Conservation (phyloP, 768 basidiomycete species). For the Mycena epipterygia region DNA sequence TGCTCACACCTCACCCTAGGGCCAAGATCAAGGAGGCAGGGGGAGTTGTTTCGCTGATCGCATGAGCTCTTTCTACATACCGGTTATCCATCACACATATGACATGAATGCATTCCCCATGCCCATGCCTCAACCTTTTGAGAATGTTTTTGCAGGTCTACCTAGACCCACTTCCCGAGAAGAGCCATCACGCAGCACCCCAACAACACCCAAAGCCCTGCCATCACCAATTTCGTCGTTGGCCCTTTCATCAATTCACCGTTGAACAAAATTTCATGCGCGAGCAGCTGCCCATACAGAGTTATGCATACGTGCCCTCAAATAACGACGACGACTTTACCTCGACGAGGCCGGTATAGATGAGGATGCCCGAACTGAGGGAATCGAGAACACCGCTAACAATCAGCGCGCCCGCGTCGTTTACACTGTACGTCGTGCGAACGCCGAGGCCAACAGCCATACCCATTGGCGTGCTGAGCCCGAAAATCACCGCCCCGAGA, state of each 20-base stretch:
- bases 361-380: slow-evolving; percentile 86
- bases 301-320: background rate
- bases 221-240: slow-evolving; percentile 71
- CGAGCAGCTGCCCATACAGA: slow-evolving; percentile 69
- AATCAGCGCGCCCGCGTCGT: slow-evolving; percentile 78
- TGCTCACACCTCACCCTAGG: slow-evolving; percentile 44
- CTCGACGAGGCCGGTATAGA: slow-evolving; percentile 93
- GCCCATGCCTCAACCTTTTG: background rate
- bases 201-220: slow-evolving; percentile 77
- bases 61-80: slow-evolving; percentile 65
- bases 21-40: slow-evolving; percentile 93
- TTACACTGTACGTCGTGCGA: slow-evolving; percentile 83
- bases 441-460: slow-evolving; percentile 88
- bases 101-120: slow-evolving; percentile 35
- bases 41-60: slow-evolving; percentile 93
- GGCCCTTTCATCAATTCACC: slow-evolving; percentile 83
- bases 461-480: slow-evolving; percentile 87
- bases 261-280: slow-evolving; percentile 95
- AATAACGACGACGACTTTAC: slow-evolving; percentile 48
- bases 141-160: background rate
- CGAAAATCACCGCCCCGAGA: slow-evolving; percentile 74
- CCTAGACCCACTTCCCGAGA: slow-evolving; percentile 82
- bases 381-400: slow-evolving; percentile 91
- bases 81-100: slow-evolving; percentile 37
- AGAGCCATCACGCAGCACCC: slow-evolving; percentile 92